Evolutionary conservation across 2,329 filamentous ascomycete genomes (phyloP), one percentile per base, ranked within the genome.

Genomic region (Penicillium sp.): DNA sequence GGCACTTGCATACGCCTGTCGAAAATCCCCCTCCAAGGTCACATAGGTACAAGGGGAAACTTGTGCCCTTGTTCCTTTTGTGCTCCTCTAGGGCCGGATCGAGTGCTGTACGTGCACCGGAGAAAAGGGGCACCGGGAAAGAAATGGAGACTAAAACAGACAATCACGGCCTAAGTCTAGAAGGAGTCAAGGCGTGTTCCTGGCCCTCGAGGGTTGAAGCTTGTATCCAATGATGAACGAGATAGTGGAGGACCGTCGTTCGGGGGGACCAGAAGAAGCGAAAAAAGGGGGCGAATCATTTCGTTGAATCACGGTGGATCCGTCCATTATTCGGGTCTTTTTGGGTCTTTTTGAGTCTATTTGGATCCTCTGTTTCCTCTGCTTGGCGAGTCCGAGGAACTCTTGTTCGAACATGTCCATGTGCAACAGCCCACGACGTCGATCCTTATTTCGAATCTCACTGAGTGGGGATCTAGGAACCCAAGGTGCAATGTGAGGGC

Each of bases 121-220:
- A 43, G 42, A 53, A 50, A 53, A 49, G 47, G 50, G 50, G 50
- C 28, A 32, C 33, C 29, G 25, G 42, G 23, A 35, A 33, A 33
- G 44, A 29, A 4, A 46, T 44, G 43, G 44, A 40, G 47, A 42
- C 51, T 50, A 50, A 50, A 50, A 42, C 41, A 38, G 48, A 41
- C 39, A 48, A 54, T 46, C 48, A 48, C 51, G 48, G 48, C 41
- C 52, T 51, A 52, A 52, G 33, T 29, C 52, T 54, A 43, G 44
- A 54, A 54, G 44, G 43, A 53, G 50, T 44, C 44, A 47, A 51
- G 51, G 41, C 40, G 25, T 41, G 28, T 41, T 51, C 51, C 44
- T 53, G 40, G 45, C 35, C 7, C 41, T 52, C 46, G 39, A 51
- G 44, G 47, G 28, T 46, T 27, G 37, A 29, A 48, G 46, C 42